Base-by-base conservation (phyloP, 2,329 filamentous ascomycete species). In the Nemania sp. region DNA sequence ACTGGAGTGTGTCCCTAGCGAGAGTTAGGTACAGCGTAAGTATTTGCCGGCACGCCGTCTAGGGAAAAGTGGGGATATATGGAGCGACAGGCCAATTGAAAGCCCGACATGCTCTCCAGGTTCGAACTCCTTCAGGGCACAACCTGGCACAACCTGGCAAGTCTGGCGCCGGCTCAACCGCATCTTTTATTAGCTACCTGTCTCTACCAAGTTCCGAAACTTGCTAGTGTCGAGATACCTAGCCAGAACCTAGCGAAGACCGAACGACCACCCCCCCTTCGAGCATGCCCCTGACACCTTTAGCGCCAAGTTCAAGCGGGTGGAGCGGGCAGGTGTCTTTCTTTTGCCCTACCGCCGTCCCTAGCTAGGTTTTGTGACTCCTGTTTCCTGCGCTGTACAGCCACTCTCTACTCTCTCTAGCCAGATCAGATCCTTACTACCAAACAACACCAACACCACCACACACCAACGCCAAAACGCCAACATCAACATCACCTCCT, bases 131-230 rank as follows among this genome's bases (percentile, higher is more conserved):
- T 38, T 49, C 54, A 62, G 52, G 29, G 29, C 29, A 32, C 29
- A 32, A 32, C 29, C 29, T 32, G 64, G 45, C 64, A 29, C 45
- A 53, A 43, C 53, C 58, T 26, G 32, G 47, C 27, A 54, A 27
- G 51, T 43, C 41, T 55, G 53, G 52, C 27, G 51, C 63, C 63
- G 63, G 57, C 51, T 56, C 51, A 20, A 66, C 51, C 20, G 56
- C 56, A 55, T 29, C 51, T 55, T 29, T 66, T 49, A 66, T 54
- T 61, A 55, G 55, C 29, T 45, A 55, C 53, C 58, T 53, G 41
- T 43, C 45, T 54, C 22, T 59, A 24, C 60, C 66, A 63, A 66
- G 63, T 55, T 69, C 67, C 67, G 63, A 69, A 66, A 69, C 67
- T 47, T 54, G 59, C 63, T 69, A 60, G 51, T 38, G 55, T 56